Evolutionary conservation across 2,329 filamentous ascomycete species (phyloP), one percentile per base, ranked within the genome.

Genomic region (Ophiostoma triangulosporum): DNA sequence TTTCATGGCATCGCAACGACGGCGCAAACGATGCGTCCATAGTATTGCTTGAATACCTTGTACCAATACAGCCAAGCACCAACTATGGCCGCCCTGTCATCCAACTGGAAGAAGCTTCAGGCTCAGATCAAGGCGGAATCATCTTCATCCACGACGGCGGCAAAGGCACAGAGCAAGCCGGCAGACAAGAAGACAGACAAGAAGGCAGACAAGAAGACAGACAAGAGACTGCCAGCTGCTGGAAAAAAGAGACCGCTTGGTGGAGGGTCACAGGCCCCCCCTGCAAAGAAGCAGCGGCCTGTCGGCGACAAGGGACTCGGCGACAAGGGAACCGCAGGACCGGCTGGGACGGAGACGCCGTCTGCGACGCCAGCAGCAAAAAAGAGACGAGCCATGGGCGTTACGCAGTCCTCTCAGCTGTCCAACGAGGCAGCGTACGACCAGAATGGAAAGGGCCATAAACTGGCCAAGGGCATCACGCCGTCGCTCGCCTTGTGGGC

Each of bases 61-160:
- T 38, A 20, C 20, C 9, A 11, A 38, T 20, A 20, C 5, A 9
- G 20, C n/a, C 2, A 20, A 7, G 6, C 4, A 45, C 14, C 22
- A 24, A 26, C 26, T 46, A 74, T 74, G 72, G 66, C 70, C 35
- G 66, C 66, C 35, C 67, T 83, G 32, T 84, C 80, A 12, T 80
- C 77, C 52, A 90, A 90, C 65, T 90, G 86, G 86, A 88, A 88
- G 69, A 84, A 78, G 69, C 74, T 90, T 53, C 84, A 88, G 69
- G 76, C 77, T 59, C 76, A 75, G 61, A 69, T 80, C 60, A 73
- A 77, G 62, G 64, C 71, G 38, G 71, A 75, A 56, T 65, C 70
- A 55, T 65, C 70, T 27, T 48, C 27, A 43, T 22, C 14, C 56
- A 66, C n/a, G 61, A 29, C 36, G 12, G 15, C 29, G 9, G 29